Conservation (phyloP, 441 rosid genomes). For the Cnidoscolus chayamansa region DNA sequence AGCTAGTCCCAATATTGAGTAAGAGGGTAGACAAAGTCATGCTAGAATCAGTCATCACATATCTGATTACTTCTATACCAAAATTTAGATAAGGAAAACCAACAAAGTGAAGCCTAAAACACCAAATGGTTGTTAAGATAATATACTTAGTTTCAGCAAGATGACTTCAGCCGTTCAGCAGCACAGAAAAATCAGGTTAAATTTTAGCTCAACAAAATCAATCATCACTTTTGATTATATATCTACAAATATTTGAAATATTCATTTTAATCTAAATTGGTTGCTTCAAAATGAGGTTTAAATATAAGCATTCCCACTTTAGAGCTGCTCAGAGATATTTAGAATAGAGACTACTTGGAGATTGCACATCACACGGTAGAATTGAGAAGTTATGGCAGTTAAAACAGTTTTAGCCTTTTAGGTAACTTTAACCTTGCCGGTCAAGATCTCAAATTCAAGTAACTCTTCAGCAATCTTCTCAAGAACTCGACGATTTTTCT, state of each 20-base stretch:
- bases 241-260: background rate
- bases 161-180: background rate
- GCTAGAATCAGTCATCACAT: background rate
- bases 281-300: background rate
- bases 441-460: constrained; percentile 82
- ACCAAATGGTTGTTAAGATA: background rate
- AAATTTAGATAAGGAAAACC: background rate
- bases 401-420: constrained; percentile 11
- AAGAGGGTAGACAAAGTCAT: background rate
- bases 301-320: background rate
- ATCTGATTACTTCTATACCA: background rate
- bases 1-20: background rate
- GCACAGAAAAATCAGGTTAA: background rate
- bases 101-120: background rate
- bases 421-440: constrained; percentile 62
- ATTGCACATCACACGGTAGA: constrained; percentile 5
- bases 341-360: background rate
- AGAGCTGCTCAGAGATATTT: background rate
- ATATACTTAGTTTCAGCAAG: background rate
- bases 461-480: constrained; percentile 90
- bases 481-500: constrained; percentile 64
- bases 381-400: background rate
- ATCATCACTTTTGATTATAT: background rate
- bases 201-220: background rate
- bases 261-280: background rate